Evolutionary conservation across 2,329 filamentous ascomycete genomes (phyloP).

Genomic region (Alternaria consortialis): DNA sequence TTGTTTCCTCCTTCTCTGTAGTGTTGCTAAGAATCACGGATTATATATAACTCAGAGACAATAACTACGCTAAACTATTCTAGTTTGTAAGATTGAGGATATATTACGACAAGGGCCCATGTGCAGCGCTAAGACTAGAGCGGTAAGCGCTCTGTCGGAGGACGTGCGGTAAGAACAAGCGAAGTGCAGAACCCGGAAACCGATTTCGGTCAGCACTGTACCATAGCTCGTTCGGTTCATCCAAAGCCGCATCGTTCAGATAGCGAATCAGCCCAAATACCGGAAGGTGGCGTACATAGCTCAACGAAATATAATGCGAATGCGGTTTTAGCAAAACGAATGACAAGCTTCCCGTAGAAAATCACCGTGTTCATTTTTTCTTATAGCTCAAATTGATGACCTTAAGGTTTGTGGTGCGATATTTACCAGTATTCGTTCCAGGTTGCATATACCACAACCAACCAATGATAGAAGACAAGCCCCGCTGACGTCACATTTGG

Average conservation of each 20-base stretch:
- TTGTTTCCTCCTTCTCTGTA: too few species aligned
- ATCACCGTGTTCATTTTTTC: background rate
- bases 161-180: too few species aligned
- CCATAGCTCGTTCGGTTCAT: background rate
- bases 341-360: background rate
- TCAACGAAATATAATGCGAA: background rate
- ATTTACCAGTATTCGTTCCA: background rate
- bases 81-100: too few species aligned
- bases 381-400: background rate
- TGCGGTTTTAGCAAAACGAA: background rate
- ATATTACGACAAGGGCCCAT: too few species aligned
- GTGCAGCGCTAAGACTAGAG: too few species aligned
- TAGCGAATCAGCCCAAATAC: background rate
- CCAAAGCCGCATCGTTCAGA: background rate
- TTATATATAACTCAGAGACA: too few species aligned
- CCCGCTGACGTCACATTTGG: conserved; percentile 29
- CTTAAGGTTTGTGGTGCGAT: background rate
- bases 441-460: background rate
- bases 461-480: conserved; percentile 4
- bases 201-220: too few species aligned
- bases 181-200: too few species aligned
- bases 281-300: background rate
- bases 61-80: too few species aligned
- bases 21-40: too few species aligned
- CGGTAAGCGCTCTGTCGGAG: too few species aligned